Base-by-base conservation (phyloP, 352 stramenopile species). In the Pythium graminicola region DNA sequence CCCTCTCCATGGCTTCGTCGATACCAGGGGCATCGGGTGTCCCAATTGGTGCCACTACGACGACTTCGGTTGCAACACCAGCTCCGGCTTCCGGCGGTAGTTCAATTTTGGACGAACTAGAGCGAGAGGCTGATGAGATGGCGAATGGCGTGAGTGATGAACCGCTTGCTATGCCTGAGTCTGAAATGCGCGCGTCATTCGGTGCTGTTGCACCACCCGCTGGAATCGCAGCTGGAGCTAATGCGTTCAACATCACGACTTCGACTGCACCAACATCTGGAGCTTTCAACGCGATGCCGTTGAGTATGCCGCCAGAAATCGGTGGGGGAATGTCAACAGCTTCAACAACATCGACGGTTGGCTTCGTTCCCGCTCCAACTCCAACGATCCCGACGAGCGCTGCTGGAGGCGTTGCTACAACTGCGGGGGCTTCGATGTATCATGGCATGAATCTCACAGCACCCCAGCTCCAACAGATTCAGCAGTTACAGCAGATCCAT, bases 121-220 rank as follows among this genome's bases (percentile, higher is more conserved):
- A 94, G 40, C 76, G 83, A 14, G 83, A 94, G 44, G 80, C 83
- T 1, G 74, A 94, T 57, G 83, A 94, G 53, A 94, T 94, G 83
- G 83, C 83, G 1, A 86, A 89, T 46, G 76, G 79, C 14, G 63
- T 91, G 16, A 90, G 68, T 45, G 83, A 94, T 32, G 70, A 92
- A 46, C 81, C 83, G 1, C 59, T 94, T 10, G 81, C 79, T 6
- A 94, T 94, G 83, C 79, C 81, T 7, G 74, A 88, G 33, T 85
- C 80, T 0, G 83, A 94, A 57, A 60, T 91, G 14, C 79, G 91
- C 10, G 26, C 65, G 1, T 55, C 26, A 56, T 70, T 57, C 29
- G 42, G 36, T 13, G 42, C 31, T 50, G 60, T 60, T 14, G 58
- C 72, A 19, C 61, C 74, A 8, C 60, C 75, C 8, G 71, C 48